A percentile compares a stretch with the other conserved stretches of the same genome.
phyloP scores from a whole-genome alignment of 306 rosid species.

The Rubus idaeus region DNA sequence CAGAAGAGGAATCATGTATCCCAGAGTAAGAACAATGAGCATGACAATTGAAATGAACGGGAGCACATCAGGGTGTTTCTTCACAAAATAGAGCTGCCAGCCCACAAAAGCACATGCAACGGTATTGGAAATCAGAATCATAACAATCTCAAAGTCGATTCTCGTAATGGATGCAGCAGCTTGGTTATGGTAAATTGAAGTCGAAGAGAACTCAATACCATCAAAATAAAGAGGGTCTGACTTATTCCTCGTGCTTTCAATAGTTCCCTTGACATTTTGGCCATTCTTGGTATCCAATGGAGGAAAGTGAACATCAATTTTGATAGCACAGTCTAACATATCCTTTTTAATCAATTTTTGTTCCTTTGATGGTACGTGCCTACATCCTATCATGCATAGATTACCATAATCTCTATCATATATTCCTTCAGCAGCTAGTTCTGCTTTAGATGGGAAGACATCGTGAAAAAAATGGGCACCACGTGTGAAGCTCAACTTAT shows the following conservation, averaged over 20 bases:
- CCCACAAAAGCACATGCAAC: constrained; percentile 75
- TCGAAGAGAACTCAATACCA: constrained; percentile 51
- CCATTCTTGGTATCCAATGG: constrained; percentile 46
- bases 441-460: constrained; percentile 26
- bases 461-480: constrained; percentile 41
- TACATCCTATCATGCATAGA: constrained; percentile 82
- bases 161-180: constrained; percentile 75
- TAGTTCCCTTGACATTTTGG: constrained; percentile 55
- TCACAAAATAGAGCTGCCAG: constrained; percentile 75
- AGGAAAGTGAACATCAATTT: constrained; percentile 61
- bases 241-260: constrained; percentile 63
- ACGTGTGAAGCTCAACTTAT: constrained; percentile 47
- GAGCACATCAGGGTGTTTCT: constrained; percentile 55
- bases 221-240: constrained; percentile 67
- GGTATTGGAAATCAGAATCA: constrained; percentile 78
- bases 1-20: constrained; percentile 79
- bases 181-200: constrained; percentile 51
- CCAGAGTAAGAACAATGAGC: constrained; percentile 67
- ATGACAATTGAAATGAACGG: constrained; percentile 66
- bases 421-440: constrained; percentile 75
- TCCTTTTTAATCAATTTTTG: constrained; percentile 39
- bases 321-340: constrained; percentile 67
- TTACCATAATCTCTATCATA: constrained; percentile 60
- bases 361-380: constrained; percentile 38
- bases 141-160: constrained; percentile 71